Evolutionary conservation across 257 asterid genomes (phyloP), one percentile per base, ranked within the genome.

Genomic region (Solanum habrochaites): DNA sequence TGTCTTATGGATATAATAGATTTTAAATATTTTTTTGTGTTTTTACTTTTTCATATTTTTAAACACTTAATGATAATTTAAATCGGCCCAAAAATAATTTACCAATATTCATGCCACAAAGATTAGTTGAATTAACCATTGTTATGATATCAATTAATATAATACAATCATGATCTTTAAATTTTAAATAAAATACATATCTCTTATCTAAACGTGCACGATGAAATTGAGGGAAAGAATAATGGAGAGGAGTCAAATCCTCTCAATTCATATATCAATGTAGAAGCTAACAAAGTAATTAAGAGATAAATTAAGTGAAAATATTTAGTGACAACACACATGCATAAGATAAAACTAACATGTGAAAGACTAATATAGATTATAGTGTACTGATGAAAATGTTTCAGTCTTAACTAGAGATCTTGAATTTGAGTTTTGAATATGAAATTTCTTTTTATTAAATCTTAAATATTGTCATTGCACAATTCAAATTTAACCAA

Each of bases 401-500:
- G 6, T 13, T 45, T 45, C 18, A 45, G 0, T 5, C 6, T 45
- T 45, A 45, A 45, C 1, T 14, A 45, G 1, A 12, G 6, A 3
- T 12, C 0, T 45, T 6, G 0, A 0, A 0, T 31, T 31, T 0
- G 4, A 31, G 0, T 0, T 3, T 0, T 31, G 2, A 1, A 43
- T 43, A 43, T 11, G n/a, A n/a, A n/a, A n/a, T n/a, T n/a, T n/a
- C n/a, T n/a, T 11, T 43, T 43, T 43, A 0, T 43, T 43, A 1
- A 0, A 43, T 1, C 49, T 13, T 2, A 43, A 45, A 45, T 14
- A 5, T 5, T 45, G 2, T 0, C 0, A 2, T 3, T 3, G 16
- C 16, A 0, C 6, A 5, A 45, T 45, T 45, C 1, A 45, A 45
- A 45, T 45, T 45, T 12, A 1, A 45, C 12, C 6, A 12, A 45